Evolutionary conservation across 495 filamentous ascomycete genomes (phyloP).

Genomic region (Penicillium odoratum): DNA sequence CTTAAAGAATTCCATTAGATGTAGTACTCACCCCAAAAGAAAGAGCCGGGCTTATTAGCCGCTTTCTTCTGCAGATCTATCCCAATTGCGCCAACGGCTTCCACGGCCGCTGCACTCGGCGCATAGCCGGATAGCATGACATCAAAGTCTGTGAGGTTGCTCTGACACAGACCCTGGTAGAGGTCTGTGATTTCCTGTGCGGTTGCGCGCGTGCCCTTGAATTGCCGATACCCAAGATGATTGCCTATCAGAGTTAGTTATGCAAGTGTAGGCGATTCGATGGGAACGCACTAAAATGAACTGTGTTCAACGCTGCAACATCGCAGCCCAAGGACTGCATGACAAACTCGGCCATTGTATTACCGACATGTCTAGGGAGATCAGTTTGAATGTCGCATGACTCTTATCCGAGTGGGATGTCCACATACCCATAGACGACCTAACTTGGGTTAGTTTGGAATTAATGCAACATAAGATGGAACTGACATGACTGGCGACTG

Average conservation of each 20-base stretch:
- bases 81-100: slow-evolving; percentile 80
- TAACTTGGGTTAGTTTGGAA: slow-evolving; percentile 35
- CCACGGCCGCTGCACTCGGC: slow-evolving; percentile 77
- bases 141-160: slow-evolving; percentile 80
- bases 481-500: slow-evolving; percentile 96
- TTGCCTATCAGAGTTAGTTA: slow-evolving; percentile 60
- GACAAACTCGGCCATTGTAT: slow-evolving; percentile 90
- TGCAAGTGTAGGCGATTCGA: no score
- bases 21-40: slow-evolving; percentile 76
- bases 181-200: slow-evolving; percentile 82
- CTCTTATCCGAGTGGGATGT: slow-evolving; percentile 14
- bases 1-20: background rate
- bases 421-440: slow-evolving; percentile 76
- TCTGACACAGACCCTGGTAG: slow-evolving; percentile 80
- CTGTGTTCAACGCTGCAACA: slow-evolving; percentile 89
- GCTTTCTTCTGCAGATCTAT: slow-evolving; percentile 71
- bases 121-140: slow-evolving; percentile 93
- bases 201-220: slow-evolving; percentile 76
- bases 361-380: slow-evolving; percentile 81
- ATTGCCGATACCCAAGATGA: slow-evolving; percentile 85
- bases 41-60: slow-evolving; percentile 64
- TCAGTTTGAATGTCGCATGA: slow-evolving; percentile 21
- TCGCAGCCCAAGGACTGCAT: slow-evolving; percentile 93
- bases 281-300: slow-evolving; percentile 78
- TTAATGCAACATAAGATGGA: slow-evolving; percentile 11